These are phyloP conservation scores for Pestalotiopsis sp. DNA, from an alignment of 2,329 filamentous ascomycete species.

Conservation along the genomic window DNA sequence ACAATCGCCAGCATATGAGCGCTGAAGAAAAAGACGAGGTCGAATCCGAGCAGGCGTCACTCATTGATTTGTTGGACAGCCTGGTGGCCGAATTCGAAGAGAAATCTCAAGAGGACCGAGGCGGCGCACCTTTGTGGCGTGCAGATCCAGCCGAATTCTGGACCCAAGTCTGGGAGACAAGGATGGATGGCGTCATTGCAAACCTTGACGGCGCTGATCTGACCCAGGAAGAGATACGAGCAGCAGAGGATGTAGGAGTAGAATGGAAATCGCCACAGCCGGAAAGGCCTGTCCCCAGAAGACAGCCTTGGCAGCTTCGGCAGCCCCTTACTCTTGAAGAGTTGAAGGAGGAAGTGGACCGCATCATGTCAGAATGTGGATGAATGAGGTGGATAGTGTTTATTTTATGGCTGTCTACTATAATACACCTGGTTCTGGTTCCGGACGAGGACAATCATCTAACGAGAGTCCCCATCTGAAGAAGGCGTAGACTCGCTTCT, in stretches of 20 bases:
- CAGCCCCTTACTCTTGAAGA: background rate
- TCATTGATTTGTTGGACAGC: background rate
- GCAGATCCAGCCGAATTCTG: background rate
- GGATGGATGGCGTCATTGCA: background rate
- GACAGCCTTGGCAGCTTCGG: accelerated
- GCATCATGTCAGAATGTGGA: background rate
- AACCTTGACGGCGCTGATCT: background rate
- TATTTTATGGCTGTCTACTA: background rate
- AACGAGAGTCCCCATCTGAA: too few relatives aligned
- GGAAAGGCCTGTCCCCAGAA: background rate
- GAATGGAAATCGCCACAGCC: background rate
- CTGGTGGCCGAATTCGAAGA: background rate
- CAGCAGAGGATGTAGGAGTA: background rate
- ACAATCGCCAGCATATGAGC: background rate
- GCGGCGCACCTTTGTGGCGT: background rate
- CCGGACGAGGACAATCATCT: too few relatives aligned
- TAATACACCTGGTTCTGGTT: background rate
- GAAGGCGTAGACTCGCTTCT: too few relatives aligned
- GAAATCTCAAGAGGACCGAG: background rate
- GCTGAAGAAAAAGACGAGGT: background rate
- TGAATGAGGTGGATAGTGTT: background rate
- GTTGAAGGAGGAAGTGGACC: background rate
- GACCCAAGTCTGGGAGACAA: background rate
- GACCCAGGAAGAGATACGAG: background rate
- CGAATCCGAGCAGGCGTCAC: background rate